Conservation (phyloP, 2,329 filamentous ascomycete species). For the Paraconiothyrium sp. region DNA sequence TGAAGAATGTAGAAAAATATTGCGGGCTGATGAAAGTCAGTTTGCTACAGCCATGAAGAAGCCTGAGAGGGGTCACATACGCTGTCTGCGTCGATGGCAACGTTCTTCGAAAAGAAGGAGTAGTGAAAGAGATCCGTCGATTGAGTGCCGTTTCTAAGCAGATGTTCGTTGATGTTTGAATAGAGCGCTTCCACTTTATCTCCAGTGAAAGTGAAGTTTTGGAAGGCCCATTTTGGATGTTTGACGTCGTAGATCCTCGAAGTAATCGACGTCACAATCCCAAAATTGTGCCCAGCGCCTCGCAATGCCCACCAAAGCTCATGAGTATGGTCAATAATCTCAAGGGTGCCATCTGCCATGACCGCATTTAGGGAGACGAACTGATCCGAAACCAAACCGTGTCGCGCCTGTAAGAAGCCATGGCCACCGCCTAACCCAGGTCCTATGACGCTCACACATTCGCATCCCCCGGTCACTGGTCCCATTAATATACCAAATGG, state of each 20-base stretch:
- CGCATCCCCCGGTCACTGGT: conserved; percentile 2
- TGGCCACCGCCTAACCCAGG: conserved; percentile 5
- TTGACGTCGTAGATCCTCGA: conserved; percentile 4
- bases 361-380: conserved; percentile 2
- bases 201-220: conserved; percentile 4
- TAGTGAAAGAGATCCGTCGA: conserved; percentile 4
- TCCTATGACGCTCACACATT: conserved; percentile 2
- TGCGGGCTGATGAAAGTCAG: background rate
- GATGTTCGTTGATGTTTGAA: background rate
- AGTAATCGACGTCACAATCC: conserved; percentile 1
- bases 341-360: background rate
- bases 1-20: conserved; percentile 13
- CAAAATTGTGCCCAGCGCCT: conserved; percentile 10
- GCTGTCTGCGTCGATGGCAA: background rate
- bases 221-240: background rate
- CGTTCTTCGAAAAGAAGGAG: background rate
- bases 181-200: background rate
- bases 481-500: background rate
- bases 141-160: conserved; percentile 1
- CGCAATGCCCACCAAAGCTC: conserved; percentile 5
- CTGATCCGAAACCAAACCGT: conserved; percentile 5
- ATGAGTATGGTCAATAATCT: background rate
- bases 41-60: no score
- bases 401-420: conserved; percentile 1
- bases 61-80: background rate